Evolutionary conservation across 208 protist species (phyloP), one percentile per base, ranked within the genome.

Genomic region (Wallacemonas sp.): DNA sequence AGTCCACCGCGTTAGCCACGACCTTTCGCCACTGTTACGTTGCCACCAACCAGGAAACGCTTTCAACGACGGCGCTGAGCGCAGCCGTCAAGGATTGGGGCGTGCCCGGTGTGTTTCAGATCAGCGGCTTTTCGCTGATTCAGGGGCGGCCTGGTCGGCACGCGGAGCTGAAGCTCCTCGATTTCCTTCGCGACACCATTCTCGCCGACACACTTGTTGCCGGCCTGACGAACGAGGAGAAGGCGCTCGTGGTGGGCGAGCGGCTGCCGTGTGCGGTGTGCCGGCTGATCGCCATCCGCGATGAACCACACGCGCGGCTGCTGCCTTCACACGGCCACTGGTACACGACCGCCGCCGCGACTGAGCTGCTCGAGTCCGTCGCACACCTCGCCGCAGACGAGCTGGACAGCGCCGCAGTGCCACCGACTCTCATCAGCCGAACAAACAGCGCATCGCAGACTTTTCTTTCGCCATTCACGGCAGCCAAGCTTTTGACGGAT

Each of bases 291-390:
- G 78, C 78, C 47, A 56, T 62, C 46, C 33, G 29, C 5, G 76
- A 68, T 52, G 78, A 84, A 41, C 23, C 55, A 6, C 54, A 70
- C 23, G 60, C 70, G 14, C 65, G 68, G 39, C 36, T 84, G 55
- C 66, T 84, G 24, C 78, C 78, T 0, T 84, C 78, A 23, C 78
- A 84, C 33, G 78, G 78, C 2, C 78, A 84, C 56, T 47, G 76
- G 24, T 84, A 84, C 61, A 41, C 78, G 19, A 74, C 70, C 39
- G 73, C 78, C n/a, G 41, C 52, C 2, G 17, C 47, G 12, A 19
- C 47, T 2, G 47, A 54, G 19, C 9, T 54, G 26, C 47, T 54
- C 8, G 47, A 54, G 47, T 5, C 9, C 16, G 6, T 17, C 16
- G 6, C 44, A 23, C n/a, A n/a, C n/a, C n/a, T n/a, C n/a, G n/a